Evolutionary conservation across 345 rosid genomes (phyloP), one percentile per base, ranked within the genome.

Genomic region (Murraya koenigii): DNA sequence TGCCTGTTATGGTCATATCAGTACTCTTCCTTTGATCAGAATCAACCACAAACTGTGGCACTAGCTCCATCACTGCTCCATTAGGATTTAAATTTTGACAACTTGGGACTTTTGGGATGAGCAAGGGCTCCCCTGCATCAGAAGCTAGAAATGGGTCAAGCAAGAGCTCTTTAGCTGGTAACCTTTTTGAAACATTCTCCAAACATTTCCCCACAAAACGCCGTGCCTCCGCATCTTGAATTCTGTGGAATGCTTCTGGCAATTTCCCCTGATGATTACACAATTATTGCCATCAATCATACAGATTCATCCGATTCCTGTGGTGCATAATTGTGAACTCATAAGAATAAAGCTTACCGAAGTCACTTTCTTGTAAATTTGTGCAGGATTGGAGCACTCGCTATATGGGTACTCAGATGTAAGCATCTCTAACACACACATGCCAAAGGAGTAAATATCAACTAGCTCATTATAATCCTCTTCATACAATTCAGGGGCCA

Each of bases 401-500:
- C 88, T 84, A 39, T 94, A 96, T 1, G 99, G 99, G 76, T 87
- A 91, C 67, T 94, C 98, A 28, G 90, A 87, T 23, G 98, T 96
- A 78, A 94, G 90, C 95, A 96, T 89, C 92, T 96, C 98, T 36
- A 96, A 72, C 71, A 94, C 83, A 71, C 99, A 94, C 99, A 96
- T 91, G 74, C 99, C 99, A 54, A 96, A 96, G 8, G 99, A 89
- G 72, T 96, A 96, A 58, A 96, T 81, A 75, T 94, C 99, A 0
- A 94, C 97, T 13, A 96, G 97, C 84, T 96, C 92, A 68, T 91
- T 87, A 84, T 96, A 96, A n/a, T 92, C 90, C 86, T 96, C 99
- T 69, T 94, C 98, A 60, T 96, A 96, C 28, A 96, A 83, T 80
- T 96, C 99, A 1, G 98, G 99, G 22, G 99, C 99, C 99, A 96